A percentile compares a stretch with the other conserved stretches of the same genome.
phyloP scores from a whole-genome alignment of 192 early-diverging fungal species.

The Coemansia sp. region DNA sequence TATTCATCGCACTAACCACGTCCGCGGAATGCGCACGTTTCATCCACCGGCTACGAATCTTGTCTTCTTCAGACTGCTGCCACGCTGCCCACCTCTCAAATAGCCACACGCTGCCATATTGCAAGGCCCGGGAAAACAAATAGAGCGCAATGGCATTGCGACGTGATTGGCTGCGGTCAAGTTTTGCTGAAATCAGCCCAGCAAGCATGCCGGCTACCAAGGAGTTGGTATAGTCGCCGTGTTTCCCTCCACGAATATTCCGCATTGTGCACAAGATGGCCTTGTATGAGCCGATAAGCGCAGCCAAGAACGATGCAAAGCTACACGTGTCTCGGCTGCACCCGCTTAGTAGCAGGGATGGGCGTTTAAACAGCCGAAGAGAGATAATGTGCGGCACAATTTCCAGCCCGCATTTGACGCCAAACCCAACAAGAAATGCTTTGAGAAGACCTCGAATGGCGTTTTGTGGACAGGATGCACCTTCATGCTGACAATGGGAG shows the following conservation, averaged over 20 bases:
- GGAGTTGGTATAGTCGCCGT: slow-evolving; percentile 60
- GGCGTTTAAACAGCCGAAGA: slow-evolving; percentile 51
- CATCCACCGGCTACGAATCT: slow-evolving; percentile 23
- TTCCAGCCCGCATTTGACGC: slow-evolving; percentile 60
- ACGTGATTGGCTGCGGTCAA: slow-evolving; percentile 61
- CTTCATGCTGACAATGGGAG: slow-evolving; percentile 57
- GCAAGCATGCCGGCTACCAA: slow-evolving; percentile 64
- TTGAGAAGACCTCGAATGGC: slow-evolving; percentile 63
- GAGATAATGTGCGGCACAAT: slow-evolving; percentile 55
- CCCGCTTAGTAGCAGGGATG: slow-evolving; percentile 28
- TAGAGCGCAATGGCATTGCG: slow-evolving; percentile 65
- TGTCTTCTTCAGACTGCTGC: slow-evolving; percentile 25
- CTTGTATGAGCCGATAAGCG: slow-evolving; percentile 64
- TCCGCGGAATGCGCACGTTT: slow-evolving; percentile 32
- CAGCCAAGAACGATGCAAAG: slow-evolving; percentile 69
- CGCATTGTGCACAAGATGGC: slow-evolving; percentile 62
- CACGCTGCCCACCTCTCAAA: slow-evolving; percentile 58
- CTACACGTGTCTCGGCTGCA: slow-evolving; percentile 57
- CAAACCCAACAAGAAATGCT: slow-evolving; percentile 60
- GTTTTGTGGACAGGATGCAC: slow-evolving; percentile 65
- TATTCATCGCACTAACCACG: background rate
- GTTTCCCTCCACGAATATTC: slow-evolving; percentile 33
- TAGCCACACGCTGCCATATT: slow-evolving; percentile 61
- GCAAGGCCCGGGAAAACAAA: slow-evolving; percentile 60
- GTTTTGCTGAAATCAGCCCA: slow-evolving; percentile 56